Base-by-base conservation (phyloP, 2,329 filamentous ascomycete genomes). In the Neonectria hederae region DNA sequence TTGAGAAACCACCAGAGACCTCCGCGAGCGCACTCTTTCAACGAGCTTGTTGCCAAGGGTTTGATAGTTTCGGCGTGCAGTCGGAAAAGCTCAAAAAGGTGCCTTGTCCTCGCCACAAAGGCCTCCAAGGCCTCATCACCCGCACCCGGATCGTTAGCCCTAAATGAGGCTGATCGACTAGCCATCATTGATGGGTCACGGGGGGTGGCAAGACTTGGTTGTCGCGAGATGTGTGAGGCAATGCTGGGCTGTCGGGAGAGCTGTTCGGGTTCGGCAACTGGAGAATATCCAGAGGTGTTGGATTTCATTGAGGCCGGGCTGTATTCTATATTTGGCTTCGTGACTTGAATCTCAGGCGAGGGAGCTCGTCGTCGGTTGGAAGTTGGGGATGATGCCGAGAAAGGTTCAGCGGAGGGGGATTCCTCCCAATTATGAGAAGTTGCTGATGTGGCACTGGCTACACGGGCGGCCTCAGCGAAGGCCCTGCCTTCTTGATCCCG, bases 1-100 rank as follows among this genome's bases (percentile, higher is more conserved):
- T 88, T 91, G 49, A 97, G 76, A 74, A 97, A 97, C 94, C 94
- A 97, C 94, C 94, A 97, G 0, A 92, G 82, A 4, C 89, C 90
- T 24, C 89, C 90, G 62, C 92, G 86, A 10, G 91, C 83, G 81
- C 94, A 90, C 64, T 93, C 88, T 51, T 85, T 83, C 0, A 90
- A 83, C 0, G 88, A 82, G 54, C 87, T 90, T 30, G 86, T 84
- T 59, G 87, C 83, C 5, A 94, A 76, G 0, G 92, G 89, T 66
- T 87, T 89, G 30, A 90, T 83, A 32, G 89, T 86, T 76, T 97
- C 92, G 0, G 93, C 90, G 62, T 94, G 92, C 46, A 95, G 79
- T 40, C 89, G 85, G 75, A 97, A 97, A 3, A 96, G 83, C 68
- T 91, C 89, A 65, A 88, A 90, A 71, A 96, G 86, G 74, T 94